A percentile compares a stretch with the other conserved stretches of the same genome.
Conservation (phyloP, 768 basidiomycete genomes). For the Serendipita indica region DNA sequence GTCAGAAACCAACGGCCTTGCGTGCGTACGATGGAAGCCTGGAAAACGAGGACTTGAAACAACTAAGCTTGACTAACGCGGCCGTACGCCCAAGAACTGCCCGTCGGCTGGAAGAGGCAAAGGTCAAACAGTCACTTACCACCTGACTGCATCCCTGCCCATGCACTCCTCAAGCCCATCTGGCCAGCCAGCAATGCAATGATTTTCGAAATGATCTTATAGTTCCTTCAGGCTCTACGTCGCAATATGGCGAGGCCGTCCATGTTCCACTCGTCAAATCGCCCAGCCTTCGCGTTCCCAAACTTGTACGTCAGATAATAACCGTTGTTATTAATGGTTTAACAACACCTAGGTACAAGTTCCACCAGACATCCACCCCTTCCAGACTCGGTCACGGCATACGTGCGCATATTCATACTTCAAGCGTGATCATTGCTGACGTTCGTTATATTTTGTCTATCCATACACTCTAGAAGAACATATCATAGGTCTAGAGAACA, state of each 20-base stretch:
- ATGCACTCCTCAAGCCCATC: too few relatives aligned
- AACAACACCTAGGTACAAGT: conserved; percentile 47
- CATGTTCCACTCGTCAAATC: conserved; percentile 82
- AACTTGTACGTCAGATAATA: conserved; percentile 35
- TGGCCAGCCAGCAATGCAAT: too few relatives aligned
- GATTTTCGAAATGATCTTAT: too few relatives aligned
- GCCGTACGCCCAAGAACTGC: too few relatives aligned
- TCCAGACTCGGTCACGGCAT: conserved; percentile 84
- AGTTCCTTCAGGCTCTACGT: too few relatives aligned
- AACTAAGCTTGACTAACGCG: too few relatives aligned
- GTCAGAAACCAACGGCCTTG: too few relatives aligned
- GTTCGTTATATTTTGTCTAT: conserved; percentile 65
- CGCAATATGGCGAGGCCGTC: conserved; percentile 65
- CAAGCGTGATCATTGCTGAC: conserved; percentile 7
- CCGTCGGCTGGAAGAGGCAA: too few relatives aligned
- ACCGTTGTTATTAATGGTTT: conserved; percentile 14
- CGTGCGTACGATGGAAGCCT: too few relatives aligned
- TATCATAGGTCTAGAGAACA: conserved; percentile 57
- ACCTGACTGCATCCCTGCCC: too few relatives aligned
- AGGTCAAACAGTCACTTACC: too few relatives aligned
- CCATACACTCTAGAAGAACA: conserved; percentile 89
- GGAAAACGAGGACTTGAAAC: too few relatives aligned
- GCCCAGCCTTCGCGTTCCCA: conserved; percentile 75
- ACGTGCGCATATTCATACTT: conserved; percentile 36
- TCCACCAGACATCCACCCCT: conserved; percentile 84